Base-by-base conservation (phyloP, 2,329 filamentous ascomycete genomes). In the Stemphylium vesicarium region DNA sequence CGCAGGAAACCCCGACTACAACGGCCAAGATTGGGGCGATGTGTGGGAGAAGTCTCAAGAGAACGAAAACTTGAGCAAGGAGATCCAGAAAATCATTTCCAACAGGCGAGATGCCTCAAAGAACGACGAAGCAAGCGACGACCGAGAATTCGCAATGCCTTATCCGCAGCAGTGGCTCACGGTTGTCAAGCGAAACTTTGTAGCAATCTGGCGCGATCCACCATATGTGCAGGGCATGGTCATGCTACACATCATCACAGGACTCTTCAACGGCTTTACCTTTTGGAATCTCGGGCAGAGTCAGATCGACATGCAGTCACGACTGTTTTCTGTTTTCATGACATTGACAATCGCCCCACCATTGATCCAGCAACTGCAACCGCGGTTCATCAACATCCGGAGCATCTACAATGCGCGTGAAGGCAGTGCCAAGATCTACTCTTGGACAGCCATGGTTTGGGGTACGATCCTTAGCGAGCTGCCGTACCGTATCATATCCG, bases 381-480 rank as follows among this genome's bases (percentile, higher is more conserved):
- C 90, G 0, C 84, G 85, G 4, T 92, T 89, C 69, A 77, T 92
- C 46, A 79, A 84, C 54, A 84, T 85, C 39, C 82, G 89, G 4
- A 80, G 84, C 29, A 80, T 94, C 22, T 95, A 90, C 76, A 78
- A 88, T 70, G 85, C 83, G 1, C 83, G 91, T 4, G 91, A 95
- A 72, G 83, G 86, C 43, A 90, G 85, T n/a, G 85, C 88, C 13
- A 92, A 92, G 72, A 91, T 92, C 22, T 95, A 94, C 75, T 87
- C 85, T 1, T 92, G 90, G 89, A 75, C 84, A 12, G 88, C 89
- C 0, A 91, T 89, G 75, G 83, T 85, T 0, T 86, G 85, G 2
- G 87, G 84, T 0, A 82, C 84, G 1, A 82, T 92, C 4, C 62
- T 91, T 0, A 86, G 84, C 13, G 90, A 93, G 72, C 79, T 92